Base-by-base conservation (phyloP, 2,329 filamentous ascomycete genomes). In the Dichotomopilus funicola region DNA sequence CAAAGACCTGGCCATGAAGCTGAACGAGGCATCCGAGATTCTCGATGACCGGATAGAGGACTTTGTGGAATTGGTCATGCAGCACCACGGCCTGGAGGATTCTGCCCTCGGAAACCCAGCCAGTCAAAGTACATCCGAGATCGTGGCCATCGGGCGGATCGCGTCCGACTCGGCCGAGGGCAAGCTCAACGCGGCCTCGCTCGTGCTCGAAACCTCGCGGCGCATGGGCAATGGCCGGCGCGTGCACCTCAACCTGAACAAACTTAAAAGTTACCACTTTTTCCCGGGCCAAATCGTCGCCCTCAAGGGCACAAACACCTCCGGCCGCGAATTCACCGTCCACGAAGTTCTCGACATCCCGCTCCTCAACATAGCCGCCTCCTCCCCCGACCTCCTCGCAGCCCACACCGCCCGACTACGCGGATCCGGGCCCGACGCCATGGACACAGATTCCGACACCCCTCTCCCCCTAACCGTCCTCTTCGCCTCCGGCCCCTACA, bases 251-350 rank as follows among this genome's bases (percentile, higher is more conserved):
- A 89, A 89, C 61, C 75, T 96, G 55, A 81, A 87, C 58, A 79
- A 79, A 2, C 70, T 95, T 1, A 73, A 77, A 35, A 61, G 80
- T 1, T 94, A 87, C 72, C 87, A 89, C 67, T 89, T 97, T 74
- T 97, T 97, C 68, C 94, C 92, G 0, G 94, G 94, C 5, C 91
- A 97, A 68, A 90, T 97, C 51, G 89, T 96, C 35, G 94, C 92
- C 6, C 72, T 97, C 34, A 81, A 81, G 59, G 94, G 94, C 6
- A 90, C 85, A 63, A 99, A 99, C 68, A 85, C 90, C 19, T 90
- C 89, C 0, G 92, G 92, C 0, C 80, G 85, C 40, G 86, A 88
- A 64, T 96, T 97, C 63, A 80, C 85, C 1, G 90, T 94, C 36
- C 84, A 81, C 37, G 85, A 96, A 65, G 72, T 94, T 3, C 77